Evolutionary conservation across 306 rosid genomes (phyloP).

Genomic region (Cucurbita maxima): DNA sequence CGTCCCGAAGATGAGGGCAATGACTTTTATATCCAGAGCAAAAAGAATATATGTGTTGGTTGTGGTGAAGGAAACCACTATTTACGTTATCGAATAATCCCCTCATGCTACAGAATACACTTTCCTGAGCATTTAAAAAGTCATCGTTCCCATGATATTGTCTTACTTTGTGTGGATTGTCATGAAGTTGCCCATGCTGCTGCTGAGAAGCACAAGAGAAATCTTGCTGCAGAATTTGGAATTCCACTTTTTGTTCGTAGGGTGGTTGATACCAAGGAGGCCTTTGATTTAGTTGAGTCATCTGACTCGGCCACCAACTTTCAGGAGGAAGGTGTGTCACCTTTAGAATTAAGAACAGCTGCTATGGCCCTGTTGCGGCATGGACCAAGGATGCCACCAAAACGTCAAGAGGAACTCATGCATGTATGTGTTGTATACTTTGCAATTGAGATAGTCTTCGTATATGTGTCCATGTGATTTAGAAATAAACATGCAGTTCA

Average conservation of each 20-base stretch:
- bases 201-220: constrained; percentile 85
- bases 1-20: constrained; percentile 97
- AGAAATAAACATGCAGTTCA: background rate
- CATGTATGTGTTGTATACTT: constrained; percentile 29
- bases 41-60: constrained; percentile 92
- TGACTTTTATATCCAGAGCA: constrained; percentile 85
- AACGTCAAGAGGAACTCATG: constrained; percentile 58
- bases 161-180: constrained; percentile 93
- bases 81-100: constrained; percentile 83
- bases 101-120: constrained; percentile 91
- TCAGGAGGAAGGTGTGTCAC: constrained; percentile 77
- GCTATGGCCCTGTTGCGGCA: constrained; percentile 91
- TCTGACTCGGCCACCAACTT: constrained; percentile 14
- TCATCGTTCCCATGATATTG: constrained; percentile 95
- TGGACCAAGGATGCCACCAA: constrained; percentile 79
- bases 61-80: constrained; percentile 91
- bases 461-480: background rate
- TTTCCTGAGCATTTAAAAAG: constrained; percentile 95
- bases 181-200: constrained; percentile 95
- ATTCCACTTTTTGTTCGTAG: constrained; percentile 76
- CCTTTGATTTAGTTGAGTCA: constrained; percentile 10
- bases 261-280: constrained; percentile 45
- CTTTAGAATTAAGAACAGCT: constrained; percentile 75
- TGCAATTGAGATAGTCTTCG: background rate
- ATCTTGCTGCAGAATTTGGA: constrained; percentile 70